Base-by-base conservation (phyloP, 495 filamentous ascomycete genomes). In the Xylaria castorea region DNA sequence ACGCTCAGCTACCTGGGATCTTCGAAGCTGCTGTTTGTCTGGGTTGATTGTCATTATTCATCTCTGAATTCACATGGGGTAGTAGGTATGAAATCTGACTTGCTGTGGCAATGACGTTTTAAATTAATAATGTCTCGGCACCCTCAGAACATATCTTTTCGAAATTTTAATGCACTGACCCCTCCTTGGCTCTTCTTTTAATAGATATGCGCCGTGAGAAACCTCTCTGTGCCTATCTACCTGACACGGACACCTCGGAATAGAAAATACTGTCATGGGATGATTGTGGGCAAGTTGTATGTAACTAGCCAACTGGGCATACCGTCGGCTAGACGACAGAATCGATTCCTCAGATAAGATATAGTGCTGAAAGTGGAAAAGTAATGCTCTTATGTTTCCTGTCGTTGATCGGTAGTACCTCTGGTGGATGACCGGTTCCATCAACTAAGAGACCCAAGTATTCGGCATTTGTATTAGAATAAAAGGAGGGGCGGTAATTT, bases 51-150 rank as follows among this genome's bases (percentile, higher is more conserved):
- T 11, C 14, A 32, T 18, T 32, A 57, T 32, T 57, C 53, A 5
- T 57, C 27, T 30, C 27, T 7, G 7, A 0, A 18, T 18, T 16
- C 14, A 57, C 53, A 32, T 18, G 53, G 27, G 27, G 53, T 57
- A 32, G 14, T 6, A 14, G 9, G 27, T 57, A 32, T 16, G 14
- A 32, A 57, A 32, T 32, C 14, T 18, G 3, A 14, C 20, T 51
- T 25, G n/a, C n/a, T 9, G n/a, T 51, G 2, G 27, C 53, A 14
- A 32, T 57, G 27, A 32, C 18, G 27, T 6, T 18, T 32, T 30
- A 57, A 12, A 57, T 57, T 57, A 57, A 57, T 16, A 57, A 57
- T 57, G 53, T 32, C 53, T 57, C 25, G 53, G 53, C 53, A 57
- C 4, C 53, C 53, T 57, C 14, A 32, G 14, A 57, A 30, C 7